These are phyloP conservation scores for Ziziphus jujuba DNA, from an alignment of 306 rosid species.

Conservation along the genomic window DNA sequence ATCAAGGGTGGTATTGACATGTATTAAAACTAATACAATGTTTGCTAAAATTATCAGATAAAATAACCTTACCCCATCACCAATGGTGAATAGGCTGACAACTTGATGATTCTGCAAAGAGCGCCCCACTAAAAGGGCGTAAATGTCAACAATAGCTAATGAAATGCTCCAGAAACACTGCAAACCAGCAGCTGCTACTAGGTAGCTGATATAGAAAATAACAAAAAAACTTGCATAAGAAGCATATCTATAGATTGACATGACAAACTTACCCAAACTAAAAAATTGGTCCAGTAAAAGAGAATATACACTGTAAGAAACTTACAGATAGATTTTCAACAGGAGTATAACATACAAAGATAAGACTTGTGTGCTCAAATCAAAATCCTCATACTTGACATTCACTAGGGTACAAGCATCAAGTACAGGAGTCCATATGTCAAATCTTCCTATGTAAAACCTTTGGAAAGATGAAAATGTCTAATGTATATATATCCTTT, in stretches of 20 bases:
- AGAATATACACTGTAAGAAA: not conserved
- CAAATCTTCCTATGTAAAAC: not conserved
- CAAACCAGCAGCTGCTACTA: constrained; percentile 79
- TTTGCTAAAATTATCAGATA: constrained; percentile 1
- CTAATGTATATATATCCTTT: not conserved
- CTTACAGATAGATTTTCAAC: not conserved
- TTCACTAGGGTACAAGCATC: not conserved
- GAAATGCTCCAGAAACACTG: constrained; percentile 76
- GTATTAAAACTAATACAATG: constrained; percentile 2
- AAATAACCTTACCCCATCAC: constrained; percentile 81
- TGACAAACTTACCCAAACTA: not conserved
- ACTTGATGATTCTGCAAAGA: constrained; percentile 64
- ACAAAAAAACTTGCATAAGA: constrained; percentile 5
- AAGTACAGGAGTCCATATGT: not conserved
- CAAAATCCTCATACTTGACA: not conserved
- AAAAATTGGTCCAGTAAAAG: not conserved
- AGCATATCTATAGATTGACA: not conserved
- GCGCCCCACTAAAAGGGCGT: constrained; percentile 77
- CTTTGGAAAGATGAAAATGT: not conserved
- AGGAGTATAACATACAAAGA: not conserved
- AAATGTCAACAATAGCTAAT: constrained; percentile 64
- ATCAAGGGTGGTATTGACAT: constrained; percentile 11
- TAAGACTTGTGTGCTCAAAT: not conserved
- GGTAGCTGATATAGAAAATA: constrained; percentile 58
- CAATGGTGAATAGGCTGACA: constrained; percentile 68